Conservation (phyloP, 371 early-diverging fungal species). For the Mortierella sp. region DNA sequence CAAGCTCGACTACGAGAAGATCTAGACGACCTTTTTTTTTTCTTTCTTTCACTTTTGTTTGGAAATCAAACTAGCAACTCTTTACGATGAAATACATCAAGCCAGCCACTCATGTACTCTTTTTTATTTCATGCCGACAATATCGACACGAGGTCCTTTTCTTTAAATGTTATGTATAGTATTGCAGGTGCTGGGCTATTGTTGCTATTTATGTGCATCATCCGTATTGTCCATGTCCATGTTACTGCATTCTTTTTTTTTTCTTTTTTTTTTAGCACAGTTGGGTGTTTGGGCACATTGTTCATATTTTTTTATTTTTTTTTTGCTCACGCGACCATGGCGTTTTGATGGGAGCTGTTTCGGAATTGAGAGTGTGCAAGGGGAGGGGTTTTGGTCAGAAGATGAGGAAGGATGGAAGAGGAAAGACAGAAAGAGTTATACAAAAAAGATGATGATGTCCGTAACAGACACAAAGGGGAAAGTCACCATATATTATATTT, state of each 20-base stretch:
- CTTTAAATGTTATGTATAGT: background rate
- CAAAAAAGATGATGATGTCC: background rate
- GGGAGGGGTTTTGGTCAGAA: too few species aligned
- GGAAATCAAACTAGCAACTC: background rate
- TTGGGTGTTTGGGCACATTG: background rate
- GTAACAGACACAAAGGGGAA: too few species aligned
- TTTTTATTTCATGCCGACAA: background rate
- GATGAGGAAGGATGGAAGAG: too few species aligned
- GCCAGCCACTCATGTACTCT: background rate
- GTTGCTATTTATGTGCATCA: too few species aligned
- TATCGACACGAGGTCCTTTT: background rate
- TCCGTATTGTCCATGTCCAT: background rate
- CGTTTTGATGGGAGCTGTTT: background rate
- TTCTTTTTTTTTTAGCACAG: background rate
- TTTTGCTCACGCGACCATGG: background rate
- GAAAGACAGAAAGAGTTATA: background rate
- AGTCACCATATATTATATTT: too few species aligned
- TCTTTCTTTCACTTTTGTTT: too few species aligned
- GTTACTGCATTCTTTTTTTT: background rate
- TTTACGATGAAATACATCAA: slow-evolving; percentile 1
- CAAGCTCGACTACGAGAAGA: slow-evolving; percentile 97
- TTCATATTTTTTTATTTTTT: too few species aligned
- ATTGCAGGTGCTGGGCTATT: too few species aligned
- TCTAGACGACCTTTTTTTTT: slow-evolving; percentile 58
- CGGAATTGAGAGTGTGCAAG: background rate